Base-by-base conservation (phyloP, 225 moss, liverwort and hornwort species). In the Sphagnum contortum region DNA sequence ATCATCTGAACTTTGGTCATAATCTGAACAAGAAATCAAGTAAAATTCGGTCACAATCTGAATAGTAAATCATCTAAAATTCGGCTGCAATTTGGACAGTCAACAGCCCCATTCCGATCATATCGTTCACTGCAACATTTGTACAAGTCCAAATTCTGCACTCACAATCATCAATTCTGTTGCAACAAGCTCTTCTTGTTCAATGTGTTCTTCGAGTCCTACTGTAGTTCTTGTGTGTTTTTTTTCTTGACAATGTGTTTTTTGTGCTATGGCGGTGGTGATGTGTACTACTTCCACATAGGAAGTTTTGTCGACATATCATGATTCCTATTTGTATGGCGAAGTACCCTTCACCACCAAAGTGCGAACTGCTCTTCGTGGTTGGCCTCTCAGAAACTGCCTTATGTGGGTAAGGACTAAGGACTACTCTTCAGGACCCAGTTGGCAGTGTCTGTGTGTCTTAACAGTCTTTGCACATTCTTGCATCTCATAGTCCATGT, bases 301-400 rank as follows among this genome's bases (percentile, higher is more conserved):
- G 84, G 75, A 78, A 71, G 57, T 84, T 12, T 59, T 67, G 51
- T 73, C 64, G 52, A 78, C 69, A 71, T 84, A 94, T 73, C 91
- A 94, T 69, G 94, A 91, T 74, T 81, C 89, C 49, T 91, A 87
- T 80, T 72, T 94, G 4, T 89, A 94, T 71, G 94, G 90, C 12
- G 85, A 94, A 74, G 89, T 94, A 63, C 91, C 94, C 11, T 66
- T 89, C 12, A 85, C 91, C 14, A 89, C 87, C 68, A 91, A 91
- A 77, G 87, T 94, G 71, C 89, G 94, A 77, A 80, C 91, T 49
- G 89, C 94, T 66, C 83, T 94, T 63, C 88, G 91, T 50, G 87
- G 87, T 49, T 80, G 89, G 71, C 80, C 85, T 46, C 73, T 94
- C 69, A 86, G 89, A 8, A 75, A 81, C 47, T 64, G 85, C 58